Conservation (phyloP, 176 grass and related monocot species). For the Oryza meridionalis region DNA sequence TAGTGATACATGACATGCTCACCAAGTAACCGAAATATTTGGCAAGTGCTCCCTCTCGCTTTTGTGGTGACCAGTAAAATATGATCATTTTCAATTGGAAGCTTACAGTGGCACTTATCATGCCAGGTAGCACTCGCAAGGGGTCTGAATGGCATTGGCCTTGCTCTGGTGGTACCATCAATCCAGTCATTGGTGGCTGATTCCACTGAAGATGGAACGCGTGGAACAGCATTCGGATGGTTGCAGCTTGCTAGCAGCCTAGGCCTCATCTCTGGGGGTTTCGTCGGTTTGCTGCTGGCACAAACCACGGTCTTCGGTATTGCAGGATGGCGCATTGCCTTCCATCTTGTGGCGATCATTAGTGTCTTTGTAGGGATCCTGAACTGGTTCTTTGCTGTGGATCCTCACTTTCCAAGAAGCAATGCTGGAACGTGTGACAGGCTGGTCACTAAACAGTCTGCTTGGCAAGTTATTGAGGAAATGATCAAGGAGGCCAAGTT, state of each 20-base stretch:
- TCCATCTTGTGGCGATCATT: constrained; percentile 69
- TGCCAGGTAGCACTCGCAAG: constrained; percentile 78
- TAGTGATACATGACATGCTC: constrained; percentile 49
- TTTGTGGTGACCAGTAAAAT: neutral
- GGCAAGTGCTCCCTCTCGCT: neutral
- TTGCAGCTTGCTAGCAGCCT: constrained; percentile 69
- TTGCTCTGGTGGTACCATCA: constrained; percentile 77
- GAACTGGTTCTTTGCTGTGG: constrained; percentile 52
- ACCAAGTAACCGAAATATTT: neutral
- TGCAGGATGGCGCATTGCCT: constrained; percentile 79
- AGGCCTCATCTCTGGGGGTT: constrained; percentile 71
- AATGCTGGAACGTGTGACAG: neutral
- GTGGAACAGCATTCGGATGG: constrained; percentile 86
- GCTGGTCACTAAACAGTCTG: neutral
- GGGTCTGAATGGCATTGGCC: constrained; percentile 77
- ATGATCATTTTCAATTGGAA: neutral
- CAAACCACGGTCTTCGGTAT: constrained; percentile 78
- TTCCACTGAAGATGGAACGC: constrained; percentile 68
- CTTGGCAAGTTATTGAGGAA: constrained; percentile 42
- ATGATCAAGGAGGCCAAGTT: constrained; percentile 60
- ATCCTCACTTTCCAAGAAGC: constrained; percentile 47
- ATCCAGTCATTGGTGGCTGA: constrained; percentile 88
- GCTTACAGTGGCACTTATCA: neutral
- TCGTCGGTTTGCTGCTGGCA: constrained; percentile 60
- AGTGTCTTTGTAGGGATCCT: constrained; percentile 63